A percentile compares a stretch with the other conserved stretches of the same genome.
phyloP scores from a whole-genome alignment of 257 asterid species.

The Solanum pennellii region DNA sequence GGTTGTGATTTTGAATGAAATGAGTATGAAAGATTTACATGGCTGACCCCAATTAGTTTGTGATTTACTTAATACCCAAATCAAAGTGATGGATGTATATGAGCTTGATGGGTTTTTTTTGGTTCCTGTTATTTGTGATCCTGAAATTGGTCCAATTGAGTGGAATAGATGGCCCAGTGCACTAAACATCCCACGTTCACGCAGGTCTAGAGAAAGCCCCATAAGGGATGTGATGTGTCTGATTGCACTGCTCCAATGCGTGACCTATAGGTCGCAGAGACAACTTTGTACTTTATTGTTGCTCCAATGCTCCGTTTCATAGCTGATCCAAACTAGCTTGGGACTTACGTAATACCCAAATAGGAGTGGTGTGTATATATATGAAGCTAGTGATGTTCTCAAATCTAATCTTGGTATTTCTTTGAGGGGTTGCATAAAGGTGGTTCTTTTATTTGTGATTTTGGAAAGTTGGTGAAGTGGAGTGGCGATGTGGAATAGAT shows the following conservation, averaged over 20 bases:
- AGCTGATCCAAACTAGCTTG: background rate
- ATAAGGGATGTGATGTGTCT: background rate
- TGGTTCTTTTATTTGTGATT: background rate
- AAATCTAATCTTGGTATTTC: background rate
- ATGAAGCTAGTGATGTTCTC: background rate
- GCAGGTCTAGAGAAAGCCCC: background rate
- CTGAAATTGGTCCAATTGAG: background rate
- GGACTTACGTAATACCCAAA: background rate
- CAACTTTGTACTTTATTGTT: background rate
- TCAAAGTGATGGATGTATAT: background rate
- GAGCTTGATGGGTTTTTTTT: background rate
- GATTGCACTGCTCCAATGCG: background rate
- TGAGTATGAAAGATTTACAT: background rate
- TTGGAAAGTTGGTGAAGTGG: background rate
- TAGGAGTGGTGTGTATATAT: background rate
- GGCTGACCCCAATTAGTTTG: background rate
- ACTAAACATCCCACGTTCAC: background rate
- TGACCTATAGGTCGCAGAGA: background rate
- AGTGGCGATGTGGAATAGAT: background rate
- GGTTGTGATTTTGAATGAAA: background rate
- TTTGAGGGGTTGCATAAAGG: background rate
- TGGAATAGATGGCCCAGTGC: background rate
- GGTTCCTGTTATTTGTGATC: background rate
- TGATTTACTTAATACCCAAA: background rate
- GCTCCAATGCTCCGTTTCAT: background rate